phyloP scores from a whole-genome alignment of 2,329 filamentous ascomycete genomes.

The Verticillium alfalfae region DNA sequence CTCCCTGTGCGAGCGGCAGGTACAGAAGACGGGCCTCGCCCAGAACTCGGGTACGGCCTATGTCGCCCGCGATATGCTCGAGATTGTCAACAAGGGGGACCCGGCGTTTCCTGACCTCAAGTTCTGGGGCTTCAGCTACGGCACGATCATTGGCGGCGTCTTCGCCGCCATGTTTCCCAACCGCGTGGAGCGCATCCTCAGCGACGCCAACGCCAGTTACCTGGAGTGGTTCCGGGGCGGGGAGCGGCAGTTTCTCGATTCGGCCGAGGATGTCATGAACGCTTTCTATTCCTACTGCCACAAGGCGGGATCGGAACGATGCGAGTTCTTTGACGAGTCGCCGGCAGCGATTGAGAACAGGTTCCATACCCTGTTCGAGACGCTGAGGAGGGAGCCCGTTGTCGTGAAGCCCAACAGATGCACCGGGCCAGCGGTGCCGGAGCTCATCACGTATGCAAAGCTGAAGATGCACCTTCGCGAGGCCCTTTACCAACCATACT shows the following conservation, averaged over 20 bases:
- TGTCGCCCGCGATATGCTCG: conserved; percentile 41
- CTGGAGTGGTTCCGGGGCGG: conserved; percentile 44
- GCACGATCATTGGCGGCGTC: conserved; percentile 44
- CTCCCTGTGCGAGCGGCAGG: conserved; percentile 32
- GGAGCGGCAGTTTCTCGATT: conserved; percentile 41
- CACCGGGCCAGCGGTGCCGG: conserved; percentile 33
- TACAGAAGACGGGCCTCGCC: conserved; percentile 29
- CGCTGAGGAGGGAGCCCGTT: conserved; percentile 35
- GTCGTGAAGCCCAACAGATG: conserved; percentile 21
- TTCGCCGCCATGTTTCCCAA: conserved; percentile 49
- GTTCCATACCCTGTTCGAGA: conserved; percentile 31
- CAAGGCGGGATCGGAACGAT: conserved; percentile 40
- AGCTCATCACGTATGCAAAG: conserved; percentile 44
- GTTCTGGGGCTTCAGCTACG: conserved; percentile 53
- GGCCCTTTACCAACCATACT: conserved; percentile 38
- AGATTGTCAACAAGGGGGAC: conserved; percentile 32
- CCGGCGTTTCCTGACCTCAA: conserved; percentile 33
- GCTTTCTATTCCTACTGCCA: conserved; percentile 50
- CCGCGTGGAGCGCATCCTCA: conserved; percentile 41
- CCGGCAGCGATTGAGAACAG: conserved; percentile 31
- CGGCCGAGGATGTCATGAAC: conserved; percentile 48
- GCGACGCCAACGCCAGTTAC: conserved; percentile 50
- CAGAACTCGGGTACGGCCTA: conserved; percentile 36
- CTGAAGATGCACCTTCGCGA: conserved; percentile 35
- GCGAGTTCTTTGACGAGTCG: conserved; percentile 33